Percentiles rank a stretch among this genome's conserved stretches.
phyloP scores from a whole-genome alignment of 306 rosid species.

The Fragaria vesca region DNA sequence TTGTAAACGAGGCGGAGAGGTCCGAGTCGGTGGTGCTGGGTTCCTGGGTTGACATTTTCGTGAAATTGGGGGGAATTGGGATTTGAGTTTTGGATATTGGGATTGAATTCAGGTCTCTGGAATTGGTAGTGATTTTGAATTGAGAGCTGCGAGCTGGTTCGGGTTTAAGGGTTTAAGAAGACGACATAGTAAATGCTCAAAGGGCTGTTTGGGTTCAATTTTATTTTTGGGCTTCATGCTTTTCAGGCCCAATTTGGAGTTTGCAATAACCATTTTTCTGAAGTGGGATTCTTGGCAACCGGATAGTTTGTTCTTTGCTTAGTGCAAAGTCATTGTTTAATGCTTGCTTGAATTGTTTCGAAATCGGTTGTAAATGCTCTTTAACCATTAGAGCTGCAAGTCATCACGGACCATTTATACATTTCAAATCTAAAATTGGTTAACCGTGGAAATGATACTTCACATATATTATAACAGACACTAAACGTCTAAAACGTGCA shows the following conservation, averaged over 20 bases:
- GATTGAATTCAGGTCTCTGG: background rate
- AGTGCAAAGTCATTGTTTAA: too few species aligned
- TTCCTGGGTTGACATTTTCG: conserved; percentile 28
- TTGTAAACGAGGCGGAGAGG: conserved; percentile 52
- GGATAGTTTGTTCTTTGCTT: too few species aligned
- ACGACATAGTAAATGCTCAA: background rate
- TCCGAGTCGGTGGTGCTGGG: conserved; percentile 42
- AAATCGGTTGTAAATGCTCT: background rate
- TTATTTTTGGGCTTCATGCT: background rate
- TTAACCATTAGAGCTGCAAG: background rate
- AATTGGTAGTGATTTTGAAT: background rate
- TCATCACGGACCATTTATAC: fast-evolving
- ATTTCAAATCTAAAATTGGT: background rate
- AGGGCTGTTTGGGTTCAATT: background rate
- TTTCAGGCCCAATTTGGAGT: background rate
- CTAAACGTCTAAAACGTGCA: background rate
- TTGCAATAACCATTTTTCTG: too few species aligned
- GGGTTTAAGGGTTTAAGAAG: background rate
- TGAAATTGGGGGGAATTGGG: background rate
- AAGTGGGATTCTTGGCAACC: too few species aligned
- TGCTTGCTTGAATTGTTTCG: too few species aligned
- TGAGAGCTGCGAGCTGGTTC: background rate
- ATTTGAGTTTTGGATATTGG: background rate
- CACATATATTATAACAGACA: background rate
- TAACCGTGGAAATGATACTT: background rate